These are phyloP conservation scores for Beauveria scarabaeidicola DNA, from an alignment of 2,329 filamentous ascomycete genomes.

Conservation along the genomic window DNA sequence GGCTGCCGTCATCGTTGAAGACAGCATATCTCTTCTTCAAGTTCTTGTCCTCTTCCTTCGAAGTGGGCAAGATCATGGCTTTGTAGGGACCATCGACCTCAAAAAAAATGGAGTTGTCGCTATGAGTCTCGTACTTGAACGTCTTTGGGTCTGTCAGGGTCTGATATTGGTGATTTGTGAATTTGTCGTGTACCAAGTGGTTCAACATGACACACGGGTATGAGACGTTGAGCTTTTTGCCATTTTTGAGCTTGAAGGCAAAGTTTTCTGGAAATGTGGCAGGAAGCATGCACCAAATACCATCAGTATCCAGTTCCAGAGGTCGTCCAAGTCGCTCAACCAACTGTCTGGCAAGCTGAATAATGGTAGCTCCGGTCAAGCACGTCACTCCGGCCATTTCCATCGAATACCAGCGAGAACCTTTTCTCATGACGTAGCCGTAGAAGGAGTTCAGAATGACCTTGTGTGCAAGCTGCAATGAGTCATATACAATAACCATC, in stretches of 20 bases:
- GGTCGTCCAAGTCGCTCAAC: conserved; percentile 90
- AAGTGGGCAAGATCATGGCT: conserved; percentile 94
- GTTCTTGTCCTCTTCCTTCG: conserved; percentile 98
- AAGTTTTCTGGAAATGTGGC: conserved; percentile 97
- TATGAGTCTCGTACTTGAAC: conserved; percentile 91
- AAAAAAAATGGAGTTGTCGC: conserved; percentile 99
- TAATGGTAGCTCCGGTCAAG: conserved; percentile 90
- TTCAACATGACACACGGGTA: conserved; percentile 99
- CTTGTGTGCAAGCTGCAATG: conserved; percentile 92
- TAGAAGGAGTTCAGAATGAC: conserved; percentile 99
- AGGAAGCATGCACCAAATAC: conserved; percentile 99
- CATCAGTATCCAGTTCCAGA: conserved; percentile 91
- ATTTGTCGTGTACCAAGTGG: conserved; percentile 86
- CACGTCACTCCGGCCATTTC: conserved; percentile 99
- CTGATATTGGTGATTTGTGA: conserved; percentile 97
- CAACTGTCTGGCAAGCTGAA: conserved; percentile 87
- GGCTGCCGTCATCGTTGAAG: conserved; percentile 93
- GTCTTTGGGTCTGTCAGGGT: conserved; percentile 69
- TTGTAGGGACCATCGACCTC: conserved; percentile 97
- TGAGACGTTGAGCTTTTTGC: conserved; percentile 93
- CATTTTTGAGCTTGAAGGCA: conserved; percentile 84
- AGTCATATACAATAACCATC: conserved; percentile 96
- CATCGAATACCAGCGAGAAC: conserved; percentile 97
- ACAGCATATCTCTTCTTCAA: conserved; percentile 98
- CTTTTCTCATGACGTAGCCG: conserved; percentile 98